phyloP scores from a whole-genome alignment of 2,329 filamentous ascomycete genomes.

The Xylaria sp. region DNA sequence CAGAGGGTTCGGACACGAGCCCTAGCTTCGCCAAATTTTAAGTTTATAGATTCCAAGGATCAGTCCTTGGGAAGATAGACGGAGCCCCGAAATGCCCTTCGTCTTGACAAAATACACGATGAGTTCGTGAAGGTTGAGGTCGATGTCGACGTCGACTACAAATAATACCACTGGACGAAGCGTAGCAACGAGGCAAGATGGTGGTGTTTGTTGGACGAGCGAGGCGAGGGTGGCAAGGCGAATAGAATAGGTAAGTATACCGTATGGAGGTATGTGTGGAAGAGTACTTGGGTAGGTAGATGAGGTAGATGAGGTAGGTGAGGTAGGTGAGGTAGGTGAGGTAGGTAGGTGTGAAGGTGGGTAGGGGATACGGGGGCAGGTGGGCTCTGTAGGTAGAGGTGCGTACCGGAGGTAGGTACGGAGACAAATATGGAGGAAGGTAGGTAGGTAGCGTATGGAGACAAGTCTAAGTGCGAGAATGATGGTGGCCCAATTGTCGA shows the following conservation, averaged over 20 bases:
- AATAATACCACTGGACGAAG: background rate
- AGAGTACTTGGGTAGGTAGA: no score
- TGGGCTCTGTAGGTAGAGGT: no score
- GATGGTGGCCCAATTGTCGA: no score
- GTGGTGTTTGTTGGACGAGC: background rate
- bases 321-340: no score
- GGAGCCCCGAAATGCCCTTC: background rate
- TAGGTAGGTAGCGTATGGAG: no score
- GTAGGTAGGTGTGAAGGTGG: no score
- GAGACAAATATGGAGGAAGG: no score
- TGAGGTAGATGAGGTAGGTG: no score
- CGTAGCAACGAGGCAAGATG: background rate
- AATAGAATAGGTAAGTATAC: background rate
- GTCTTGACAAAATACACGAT: background rate
- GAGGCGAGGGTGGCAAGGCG: background rate
- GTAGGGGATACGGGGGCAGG: no score
- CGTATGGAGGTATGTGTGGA: background rate
- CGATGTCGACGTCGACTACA: background rate
- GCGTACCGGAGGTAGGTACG: no score
- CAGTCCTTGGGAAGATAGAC: background rate
- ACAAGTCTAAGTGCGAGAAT: no score
- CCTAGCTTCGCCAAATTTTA: background rate
- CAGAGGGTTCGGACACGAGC: slow-evolving; percentile 5
- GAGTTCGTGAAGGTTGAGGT: background rate
- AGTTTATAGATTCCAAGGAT: background rate